Evolutionary conservation across 139 green algal species (phyloP).

Genomic region (Tetradesmus obliquus): DNA sequence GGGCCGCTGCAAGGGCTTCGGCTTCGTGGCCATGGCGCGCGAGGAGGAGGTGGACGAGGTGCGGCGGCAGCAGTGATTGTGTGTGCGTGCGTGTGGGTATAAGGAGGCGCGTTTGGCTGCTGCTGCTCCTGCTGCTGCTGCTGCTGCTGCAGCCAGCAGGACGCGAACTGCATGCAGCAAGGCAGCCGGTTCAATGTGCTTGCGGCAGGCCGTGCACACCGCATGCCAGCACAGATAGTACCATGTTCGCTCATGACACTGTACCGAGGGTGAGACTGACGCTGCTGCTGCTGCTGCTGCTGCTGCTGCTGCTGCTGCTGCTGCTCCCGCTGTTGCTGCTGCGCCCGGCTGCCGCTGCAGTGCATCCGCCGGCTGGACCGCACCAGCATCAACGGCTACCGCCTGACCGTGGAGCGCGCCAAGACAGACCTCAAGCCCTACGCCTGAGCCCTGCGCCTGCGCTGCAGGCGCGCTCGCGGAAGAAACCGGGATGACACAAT

Average conservation of each 20-base stretch:
- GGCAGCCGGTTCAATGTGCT: neutral
- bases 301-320: neutral
- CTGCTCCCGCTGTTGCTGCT: neutral
- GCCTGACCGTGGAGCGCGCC: slow-evolving; percentile 36
- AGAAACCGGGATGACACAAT: no score
- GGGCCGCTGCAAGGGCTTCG: slow-evolving; percentile 45
- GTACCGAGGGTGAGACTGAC: neutral
- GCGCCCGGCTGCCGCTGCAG: neutral
- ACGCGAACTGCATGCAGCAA: neutral
- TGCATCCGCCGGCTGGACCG: slow-evolving; percentile 33
- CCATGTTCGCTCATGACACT: neutral
- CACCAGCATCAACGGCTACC: slow-evolving; percentile 19
- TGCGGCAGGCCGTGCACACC: neutral
- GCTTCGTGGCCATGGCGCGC: slow-evolving; percentile 23
- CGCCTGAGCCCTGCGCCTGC: neutral
- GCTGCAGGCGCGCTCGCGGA: no score
- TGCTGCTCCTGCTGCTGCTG: no score
- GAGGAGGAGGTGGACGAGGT: slow-evolving; percentile 41
- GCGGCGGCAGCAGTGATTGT: neutral
- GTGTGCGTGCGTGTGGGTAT: neutral
- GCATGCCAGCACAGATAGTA: no score
- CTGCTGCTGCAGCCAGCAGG: no score
- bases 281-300: neutral
- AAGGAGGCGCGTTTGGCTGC: neutral
- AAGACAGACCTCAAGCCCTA: slow-evolving; percentile 30